Base-by-base conservation (phyloP, 2,329 filamentous ascomycete genomes). In the Simplicillium sp. region DNA sequence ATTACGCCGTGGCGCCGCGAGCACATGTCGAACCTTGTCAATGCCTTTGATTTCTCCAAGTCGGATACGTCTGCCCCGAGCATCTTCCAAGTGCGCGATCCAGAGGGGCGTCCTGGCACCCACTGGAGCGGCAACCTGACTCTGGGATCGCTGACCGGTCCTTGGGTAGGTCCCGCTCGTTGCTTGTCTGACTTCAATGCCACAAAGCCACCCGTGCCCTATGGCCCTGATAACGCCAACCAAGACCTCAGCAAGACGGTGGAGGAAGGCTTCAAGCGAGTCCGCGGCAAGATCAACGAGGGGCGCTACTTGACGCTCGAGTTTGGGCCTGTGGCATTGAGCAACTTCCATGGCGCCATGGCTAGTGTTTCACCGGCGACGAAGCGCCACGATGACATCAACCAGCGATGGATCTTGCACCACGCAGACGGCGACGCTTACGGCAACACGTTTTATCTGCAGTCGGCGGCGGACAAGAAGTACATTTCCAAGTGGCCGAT, bases 251-350 rank as follows among this genome's bases (percentile, higher is more conserved):
- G 53, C 4, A 59, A 60, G 13, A 55, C 59, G 4, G 58, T 61
- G 36, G 72, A 76, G 48, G 57, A 71, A 35, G 73, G 72, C 3
- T 73, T 65, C 59, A 76, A 77, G 54, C 51, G 58, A 33, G 61
- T 70, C n/a, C 58, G 71, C 6, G 72, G 72, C 4, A 56, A 63
- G 15, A 54, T 75, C 16, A 75, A 69, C 11, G 72, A 76, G 49
- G 73, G 71, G 15, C 67, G 71, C 20, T 74, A 67, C 48, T 57
- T 76, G 13, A 66, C 67, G 2, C 71, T 75, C 41, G 70, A 73
- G 51, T 44, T 28, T 40, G 52, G 55, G 17, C 66, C 65, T 13
- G 56, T 50, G 18, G 68, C 67, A 2, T 58, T 73, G 11, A 38
- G 57, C 37, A 44, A 53, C 44, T 15, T 48, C 33, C 57, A 61